Evolutionary conservation across 2,329 filamentous ascomycete species (phyloP).

Genomic region (Pseudogymnoascus sp.): DNA sequence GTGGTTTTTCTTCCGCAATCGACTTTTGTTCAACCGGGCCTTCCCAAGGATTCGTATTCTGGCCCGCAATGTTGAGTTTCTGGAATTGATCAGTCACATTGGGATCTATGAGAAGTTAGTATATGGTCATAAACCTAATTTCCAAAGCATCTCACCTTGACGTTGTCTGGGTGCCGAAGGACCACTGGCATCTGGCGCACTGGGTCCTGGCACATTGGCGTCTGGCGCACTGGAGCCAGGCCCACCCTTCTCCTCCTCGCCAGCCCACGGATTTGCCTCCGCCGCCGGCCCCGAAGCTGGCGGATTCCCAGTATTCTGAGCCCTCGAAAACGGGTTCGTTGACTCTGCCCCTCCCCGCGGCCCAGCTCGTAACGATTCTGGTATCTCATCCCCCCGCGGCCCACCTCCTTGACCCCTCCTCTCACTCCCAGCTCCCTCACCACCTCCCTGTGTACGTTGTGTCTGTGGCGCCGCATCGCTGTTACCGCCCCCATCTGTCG

Average conservation of each 20-base stretch:
- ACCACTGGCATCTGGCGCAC: constrained; percentile 15
- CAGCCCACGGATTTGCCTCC: constrained; percentile 25
- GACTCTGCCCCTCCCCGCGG: constrained; percentile 14
- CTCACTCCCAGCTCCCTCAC: background rate
- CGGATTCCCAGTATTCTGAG: constrained; percentile 13
- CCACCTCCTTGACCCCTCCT: background rate
- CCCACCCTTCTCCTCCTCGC: constrained; percentile 17
- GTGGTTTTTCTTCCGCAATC: constrained; percentile 17
- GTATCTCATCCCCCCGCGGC: constrained; percentile 13
- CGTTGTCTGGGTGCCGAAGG: background rate
- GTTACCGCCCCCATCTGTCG: background rate
- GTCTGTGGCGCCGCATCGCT: background rate
- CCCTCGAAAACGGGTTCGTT: constrained; percentile 26
- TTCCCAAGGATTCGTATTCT: constrained; percentile 28
- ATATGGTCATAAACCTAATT: background rate
- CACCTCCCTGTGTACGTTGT: background rate
- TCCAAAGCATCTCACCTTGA: background rate
- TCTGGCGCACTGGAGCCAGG: constrained; percentile 15
- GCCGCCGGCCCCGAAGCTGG: constrained; percentile 12
- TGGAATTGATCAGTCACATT: constrained; percentile 20
- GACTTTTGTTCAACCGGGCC: constrained; percentile 10
- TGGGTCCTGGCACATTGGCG: constrained; percentile 18
- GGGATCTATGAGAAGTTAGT: constrained; percentile 9
- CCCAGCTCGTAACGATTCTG: constrained; percentile 24
- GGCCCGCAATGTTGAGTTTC: constrained; percentile 20